Conservation (phyloP, 2,329 filamentous ascomycete species). For the Arthrinium phaeospermum region DNA sequence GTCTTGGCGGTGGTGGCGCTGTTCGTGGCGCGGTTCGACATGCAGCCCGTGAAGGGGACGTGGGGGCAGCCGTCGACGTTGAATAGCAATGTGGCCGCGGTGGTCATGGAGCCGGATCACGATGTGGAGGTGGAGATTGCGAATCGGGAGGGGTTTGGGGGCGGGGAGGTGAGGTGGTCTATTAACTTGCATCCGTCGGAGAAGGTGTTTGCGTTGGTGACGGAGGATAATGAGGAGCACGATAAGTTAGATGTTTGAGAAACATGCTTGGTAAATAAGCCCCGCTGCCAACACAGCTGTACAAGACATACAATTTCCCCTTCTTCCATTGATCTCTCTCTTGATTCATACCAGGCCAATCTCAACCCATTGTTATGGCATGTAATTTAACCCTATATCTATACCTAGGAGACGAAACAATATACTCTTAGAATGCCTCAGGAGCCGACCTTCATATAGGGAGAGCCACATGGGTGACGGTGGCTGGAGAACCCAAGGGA, state of each 20-base stretch:
- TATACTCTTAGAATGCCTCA: no score
- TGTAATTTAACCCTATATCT: no score
- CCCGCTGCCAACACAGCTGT: no score
- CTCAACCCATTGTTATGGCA: no score
- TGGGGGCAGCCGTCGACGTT: not conserved
- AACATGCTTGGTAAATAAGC: no score
- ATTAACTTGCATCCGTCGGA: conserved; percentile 20
- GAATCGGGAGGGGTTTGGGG: not conserved
- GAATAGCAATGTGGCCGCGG: not conserved
- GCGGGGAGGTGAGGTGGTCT: conserved; percentile 14
- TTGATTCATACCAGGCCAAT: no score
- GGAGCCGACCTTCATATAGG: no score
- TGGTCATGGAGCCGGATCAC: not conserved
- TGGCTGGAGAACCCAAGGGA: no score
- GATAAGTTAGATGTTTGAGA: not conserved
- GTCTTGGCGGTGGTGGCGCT: conserved; percentile 34
- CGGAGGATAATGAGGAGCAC: not conserved
- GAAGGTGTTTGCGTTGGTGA: conserved; percentile 14
- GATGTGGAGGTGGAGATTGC: not conserved
- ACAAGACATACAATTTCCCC: no score
- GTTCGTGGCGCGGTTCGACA: conserved; percentile 31
- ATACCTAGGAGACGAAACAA: no score
- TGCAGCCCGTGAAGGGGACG: conserved; percentile 22
- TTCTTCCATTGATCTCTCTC: no score
- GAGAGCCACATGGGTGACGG: no score